Conservation (phyloP, 352 stramenopile species). For the Blastocystis sp. region DNA sequence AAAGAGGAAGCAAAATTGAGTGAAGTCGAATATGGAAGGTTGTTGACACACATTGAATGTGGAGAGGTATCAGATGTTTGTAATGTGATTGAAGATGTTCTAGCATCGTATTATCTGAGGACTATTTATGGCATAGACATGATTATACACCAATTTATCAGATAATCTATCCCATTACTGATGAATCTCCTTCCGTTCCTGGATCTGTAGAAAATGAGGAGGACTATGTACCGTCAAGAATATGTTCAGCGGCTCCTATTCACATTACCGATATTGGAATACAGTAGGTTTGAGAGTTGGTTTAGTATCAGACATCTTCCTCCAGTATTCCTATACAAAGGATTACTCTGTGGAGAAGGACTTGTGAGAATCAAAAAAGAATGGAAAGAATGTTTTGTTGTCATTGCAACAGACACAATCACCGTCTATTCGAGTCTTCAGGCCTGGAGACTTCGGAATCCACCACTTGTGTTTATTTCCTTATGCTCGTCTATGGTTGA, state of each 20-base stretch:
- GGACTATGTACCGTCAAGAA: not conserved
- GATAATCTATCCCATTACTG: slow-evolving; percentile 2
- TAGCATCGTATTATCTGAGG: not conserved
- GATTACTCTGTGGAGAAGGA: not conserved
- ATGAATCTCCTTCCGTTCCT: not conserved
- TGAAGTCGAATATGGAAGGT: slow-evolving; percentile 31
- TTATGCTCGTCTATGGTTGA: slow-evolving; percentile 4
- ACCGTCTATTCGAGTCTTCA: not conserved
- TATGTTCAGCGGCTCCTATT: not conserved
- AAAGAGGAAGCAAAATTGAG: slow-evolving; percentile 25
- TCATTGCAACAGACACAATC: not conserved
- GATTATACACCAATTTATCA: slow-evolving; percentile 17
- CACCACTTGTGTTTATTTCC: not conserved
- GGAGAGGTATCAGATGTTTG: not conserved
- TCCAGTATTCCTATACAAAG: not conserved
- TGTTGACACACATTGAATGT: slow-evolving; percentile 43
- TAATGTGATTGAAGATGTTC: not conserved
- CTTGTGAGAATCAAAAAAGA: not conserved
- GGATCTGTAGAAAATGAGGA: slow-evolving; percentile 26
- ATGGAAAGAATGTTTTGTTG: slow-evolving; percentile 8
- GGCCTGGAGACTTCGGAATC: not conserved
- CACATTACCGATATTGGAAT: slow-evolving; percentile 22
- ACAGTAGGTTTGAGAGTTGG: not conserved
- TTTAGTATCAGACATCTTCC: not conserved
- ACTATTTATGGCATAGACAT: not conserved